phyloP scores from a whole-genome alignment of 208 protist species.

The Entamoeba moshkovskii region DNA sequence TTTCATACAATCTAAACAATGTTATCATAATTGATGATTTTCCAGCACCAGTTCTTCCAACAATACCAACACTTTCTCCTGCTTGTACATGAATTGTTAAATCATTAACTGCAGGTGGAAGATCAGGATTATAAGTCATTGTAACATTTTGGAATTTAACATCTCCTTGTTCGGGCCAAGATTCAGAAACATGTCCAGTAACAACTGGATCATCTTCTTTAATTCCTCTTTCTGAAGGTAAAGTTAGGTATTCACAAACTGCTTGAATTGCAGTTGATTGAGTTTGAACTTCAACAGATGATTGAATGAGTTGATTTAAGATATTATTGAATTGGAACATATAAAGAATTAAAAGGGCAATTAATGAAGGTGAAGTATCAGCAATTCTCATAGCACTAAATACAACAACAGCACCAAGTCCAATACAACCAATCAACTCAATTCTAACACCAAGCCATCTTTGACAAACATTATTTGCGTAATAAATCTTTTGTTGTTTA shows the following conservation, averaged over 20 bases:
- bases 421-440: constrained; percentile 8
- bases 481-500: constrained; percentile 7
- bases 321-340: neutral
- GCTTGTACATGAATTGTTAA: constrained; percentile 21
- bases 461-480: neutral
- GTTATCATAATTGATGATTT: constrained; percentile 33
- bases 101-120: constrained; percentile 18
- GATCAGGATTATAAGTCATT: neutral
- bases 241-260: neutral
- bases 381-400: neutral
- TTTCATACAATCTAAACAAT: constrained; percentile 39
- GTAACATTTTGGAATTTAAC: neutral
- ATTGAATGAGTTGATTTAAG: neutral
- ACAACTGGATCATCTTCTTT: neutral
- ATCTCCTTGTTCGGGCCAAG: neutral
- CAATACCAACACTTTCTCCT: constrained; percentile 41
- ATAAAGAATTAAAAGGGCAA: neutral
- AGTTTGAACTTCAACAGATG: neutral
- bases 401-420: neutral
- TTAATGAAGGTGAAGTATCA: neutral
- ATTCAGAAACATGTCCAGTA: neutral
- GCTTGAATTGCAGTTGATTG: neutral
- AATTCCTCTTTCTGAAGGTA: neutral
- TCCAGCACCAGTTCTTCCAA: constrained; percentile 44
- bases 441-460: constrained; percentile 17